These are phyloP conservation scores for Neohortaea acidophila DNA, from an alignment of 495 filamentous ascomycete genomes.

Conservation along the genomic window DNA sequence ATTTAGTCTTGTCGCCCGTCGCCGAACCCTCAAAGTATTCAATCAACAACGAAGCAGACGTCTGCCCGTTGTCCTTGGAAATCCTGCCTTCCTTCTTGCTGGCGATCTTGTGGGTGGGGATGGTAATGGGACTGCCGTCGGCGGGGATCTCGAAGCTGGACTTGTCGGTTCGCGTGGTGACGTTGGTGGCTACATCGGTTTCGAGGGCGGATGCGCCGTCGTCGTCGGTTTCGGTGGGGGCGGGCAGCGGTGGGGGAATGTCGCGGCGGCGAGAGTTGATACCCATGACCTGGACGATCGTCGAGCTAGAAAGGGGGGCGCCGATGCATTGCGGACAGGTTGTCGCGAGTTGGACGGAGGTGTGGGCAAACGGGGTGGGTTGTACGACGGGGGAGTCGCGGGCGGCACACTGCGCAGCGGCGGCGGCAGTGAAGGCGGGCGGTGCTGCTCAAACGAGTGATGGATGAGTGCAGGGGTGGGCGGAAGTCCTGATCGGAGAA, in stretches of 20 bases:
- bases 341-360: no score
- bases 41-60: constrained; percentile 87
- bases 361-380: no score
- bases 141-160: constrained; percentile 84
- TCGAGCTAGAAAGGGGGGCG: no score
- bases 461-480: no score
- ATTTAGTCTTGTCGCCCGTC: constrained; percentile 35
- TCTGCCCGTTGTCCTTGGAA: constrained; percentile 45
- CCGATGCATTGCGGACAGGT: no score
- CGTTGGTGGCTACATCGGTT: constrained; percentile 57
- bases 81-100: constrained; percentile 36
- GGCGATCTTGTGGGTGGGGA: constrained; percentile 45
- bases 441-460: no score
- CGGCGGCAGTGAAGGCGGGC: no score
- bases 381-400: no score
- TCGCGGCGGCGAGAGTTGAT: constrained; percentile 2
- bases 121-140: constrained; percentile 86
- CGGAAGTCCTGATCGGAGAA: no score
- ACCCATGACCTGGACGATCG: constrained; percentile 5
- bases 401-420: no score
- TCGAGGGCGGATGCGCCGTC: constrained; percentile 18
- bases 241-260: constrained; percentile 24
- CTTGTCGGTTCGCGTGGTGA: constrained; percentile 64
- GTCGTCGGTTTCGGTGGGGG: constrained; percentile 21
- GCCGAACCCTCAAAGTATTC: constrained; percentile 95